Evolutionary conservation across 2,329 filamentous ascomycete genomes (phyloP), one percentile per base, ranked within the genome.

Genomic region (Exophiala viscosa): DNA sequence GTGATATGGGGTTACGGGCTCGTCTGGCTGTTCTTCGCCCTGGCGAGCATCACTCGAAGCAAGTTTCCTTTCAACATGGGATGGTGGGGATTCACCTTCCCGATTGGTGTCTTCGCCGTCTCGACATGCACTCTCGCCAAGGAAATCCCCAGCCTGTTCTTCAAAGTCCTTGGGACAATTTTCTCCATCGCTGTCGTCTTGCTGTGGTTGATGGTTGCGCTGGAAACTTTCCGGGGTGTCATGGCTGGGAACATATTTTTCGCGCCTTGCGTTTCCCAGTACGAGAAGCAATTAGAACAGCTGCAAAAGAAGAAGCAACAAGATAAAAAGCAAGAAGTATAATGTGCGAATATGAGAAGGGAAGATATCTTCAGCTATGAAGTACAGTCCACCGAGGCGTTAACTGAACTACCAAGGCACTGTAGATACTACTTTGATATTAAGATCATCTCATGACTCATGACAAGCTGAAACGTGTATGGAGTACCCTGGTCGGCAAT

Each of bases 61-160:
- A 48, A 41, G 13, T 80, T 83, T 55, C 78, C 79, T 0, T 83
- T 84, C 65, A 83, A 83, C 60, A 79, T 83, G 67, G 80, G 80
- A 10, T 82, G 80, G 80, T 83, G 79, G 79, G 77, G 77, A 2
- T 82, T 83, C 55, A 80, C 76, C 0, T 84, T 83, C 58, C 81
- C 80, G 0, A 61, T 81, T 1, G 81, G 81, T 1, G 80, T 82
- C 0, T 83, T 76, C 63, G 73, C 80, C 0, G 66, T 75, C 6
- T 72, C 66, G 51, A 71, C 70, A 2, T 66, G 65, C 31, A 62
- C 67, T 32, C 59, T 71, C 34, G 78, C 75, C 1, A 66, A 70
- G 18, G 76, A 81, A 53, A 70, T 83, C 50, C 74, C 77, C 0
- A 81, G 75, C 31, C 50, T 63, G 8, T 82, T 84, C 61, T 84